Conservation (phyloP, 805 yeast species). For the Saccharomycopsis sp. region DNA sequence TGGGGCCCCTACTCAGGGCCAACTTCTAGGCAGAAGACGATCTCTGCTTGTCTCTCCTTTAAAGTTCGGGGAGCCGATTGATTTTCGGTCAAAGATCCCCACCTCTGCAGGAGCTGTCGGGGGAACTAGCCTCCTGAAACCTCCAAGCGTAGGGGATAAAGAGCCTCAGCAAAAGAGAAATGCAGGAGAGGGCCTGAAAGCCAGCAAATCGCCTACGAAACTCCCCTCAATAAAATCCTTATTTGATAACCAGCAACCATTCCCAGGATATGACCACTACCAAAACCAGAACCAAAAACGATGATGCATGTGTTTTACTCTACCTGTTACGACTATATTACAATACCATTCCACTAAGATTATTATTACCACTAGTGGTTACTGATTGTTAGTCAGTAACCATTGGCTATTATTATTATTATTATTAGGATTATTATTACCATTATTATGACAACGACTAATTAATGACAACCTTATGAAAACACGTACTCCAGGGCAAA, state of each 20-base stretch:
- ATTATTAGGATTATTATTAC: neutral
- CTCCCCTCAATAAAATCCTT: neutral
- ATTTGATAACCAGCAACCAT: neutral
- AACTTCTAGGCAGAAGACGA: neutral
- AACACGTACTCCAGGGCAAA: neutral
- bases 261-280: neutral
- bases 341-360: neutral
- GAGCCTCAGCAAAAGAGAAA: neutral
- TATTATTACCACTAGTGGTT: no score
- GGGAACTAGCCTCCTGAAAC: neutral
- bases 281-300: neutral
- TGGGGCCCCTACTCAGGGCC: neutral
- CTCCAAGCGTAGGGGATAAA: neutral
- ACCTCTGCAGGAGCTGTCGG: neutral
- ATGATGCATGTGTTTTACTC: neutral
- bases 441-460: neutral
- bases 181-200: neutral
- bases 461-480: neutral
- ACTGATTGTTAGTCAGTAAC: neutral
- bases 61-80: neutral
- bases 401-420: neutral
- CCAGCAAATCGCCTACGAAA: neutral
- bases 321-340: neutral
- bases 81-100: neutral
- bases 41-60: neutral